Evolutionary conservation across 2,329 filamentous ascomycete species (phyloP), one percentile per base, ranked within the genome.

Genomic region (Colletotrichum paranaense): DNA sequence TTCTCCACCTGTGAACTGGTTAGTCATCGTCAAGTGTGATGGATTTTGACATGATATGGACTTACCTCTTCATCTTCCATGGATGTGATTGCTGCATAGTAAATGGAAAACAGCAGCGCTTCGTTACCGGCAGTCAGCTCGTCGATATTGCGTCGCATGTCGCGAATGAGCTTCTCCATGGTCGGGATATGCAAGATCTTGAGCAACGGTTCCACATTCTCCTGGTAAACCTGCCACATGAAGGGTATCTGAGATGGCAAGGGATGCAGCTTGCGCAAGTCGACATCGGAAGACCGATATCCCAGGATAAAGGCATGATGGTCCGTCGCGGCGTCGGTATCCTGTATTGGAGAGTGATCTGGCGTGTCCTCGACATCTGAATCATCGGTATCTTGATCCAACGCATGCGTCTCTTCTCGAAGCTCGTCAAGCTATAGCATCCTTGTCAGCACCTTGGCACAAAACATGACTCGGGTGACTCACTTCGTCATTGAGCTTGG

Each of bases 241-340:
- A 89, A 89, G 0, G 87, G 87, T 62, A 93, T 91, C 75, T 92
- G 91, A 1, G 90, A 90, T 1, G 91, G 88, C 0, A 91, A 78
- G 1, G 93, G 93, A 76, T 94, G 93, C 16, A 93, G 83, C 55
- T 87, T 84, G 22, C 87, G 83, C 75, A 95, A 83, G 76, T 95
- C 89, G 30, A 94, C 91, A 75, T 89, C 90, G n/a, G 89, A 87
- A 1, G 93, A 94, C 73, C 89, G 91, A 79, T 93, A 94, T 8
- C 93, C 92, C 75, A 95, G 89, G 30, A 95, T 86, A 79, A 94
- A 95, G 28, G 89, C 88, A 67, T 95, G 92, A 75, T 94, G 92
- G 73, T 90, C 88, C n/a, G 83, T 75, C 3, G 79, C 67, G 5
- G 80, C 76, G 6, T 80, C 78, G 5, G 75, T 58, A 5, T 80